These are phyloP conservation scores for Blastomyces emzantsi DNA, from an alignment of 2,329 filamentous ascomycete species.

Conservation along the genomic window DNA sequence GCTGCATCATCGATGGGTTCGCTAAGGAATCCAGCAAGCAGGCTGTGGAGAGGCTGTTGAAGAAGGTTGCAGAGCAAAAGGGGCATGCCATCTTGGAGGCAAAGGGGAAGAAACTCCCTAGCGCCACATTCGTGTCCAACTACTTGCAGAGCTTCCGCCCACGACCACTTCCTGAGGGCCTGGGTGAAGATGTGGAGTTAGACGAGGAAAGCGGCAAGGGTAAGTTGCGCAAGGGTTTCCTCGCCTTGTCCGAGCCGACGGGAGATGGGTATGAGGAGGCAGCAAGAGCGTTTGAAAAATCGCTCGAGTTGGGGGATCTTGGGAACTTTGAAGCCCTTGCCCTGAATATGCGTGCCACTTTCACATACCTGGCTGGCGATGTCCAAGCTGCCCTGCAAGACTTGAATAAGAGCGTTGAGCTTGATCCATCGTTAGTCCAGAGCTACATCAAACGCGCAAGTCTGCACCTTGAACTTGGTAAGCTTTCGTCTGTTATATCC, in stretches of 20 bases:
- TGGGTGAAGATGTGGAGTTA: slow-evolving; percentile 74
- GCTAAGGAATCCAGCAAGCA: slow-evolving; percentile 82
- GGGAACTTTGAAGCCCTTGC: slow-evolving; percentile 80
- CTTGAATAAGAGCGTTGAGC: slow-evolving; percentile 84
- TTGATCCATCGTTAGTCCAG: slow-evolving; percentile 81
- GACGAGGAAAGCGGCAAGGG: slow-evolving; percentile 70
- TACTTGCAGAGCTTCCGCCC: slow-evolving; percentile 97
- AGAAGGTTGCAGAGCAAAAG: slow-evolving; percentile 94
- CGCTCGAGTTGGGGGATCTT: slow-evolving; percentile 70
- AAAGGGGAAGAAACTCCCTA: slow-evolving; percentile 80
- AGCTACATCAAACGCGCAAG: slow-evolving; percentile 98
- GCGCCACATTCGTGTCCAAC: slow-evolving; percentile 94
- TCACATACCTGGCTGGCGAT: slow-evolving; percentile 85
- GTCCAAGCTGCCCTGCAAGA: slow-evolving; percentile 74
- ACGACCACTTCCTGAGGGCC: slow-evolving; percentile 65
- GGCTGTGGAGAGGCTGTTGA: slow-evolving; percentile 83
- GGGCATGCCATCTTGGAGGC: slow-evolving; percentile 76
- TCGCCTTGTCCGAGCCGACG: slow-evolving; percentile 75
- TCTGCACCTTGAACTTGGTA: slow-evolving; percentile 91
- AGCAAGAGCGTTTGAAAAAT: slow-evolving; percentile 74
- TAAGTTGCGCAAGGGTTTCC: slow-evolving; percentile 73
- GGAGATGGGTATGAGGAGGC: slow-evolving; percentile 88
- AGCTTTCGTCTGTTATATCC: slow-evolving; percentile 22
- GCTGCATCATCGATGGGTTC: slow-evolving; percentile 98
- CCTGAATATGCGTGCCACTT: slow-evolving; percentile 94